phyloP scores from a whole-genome alignment of 176 grass and related monocot species.

The Melocanna baccifera region DNA sequence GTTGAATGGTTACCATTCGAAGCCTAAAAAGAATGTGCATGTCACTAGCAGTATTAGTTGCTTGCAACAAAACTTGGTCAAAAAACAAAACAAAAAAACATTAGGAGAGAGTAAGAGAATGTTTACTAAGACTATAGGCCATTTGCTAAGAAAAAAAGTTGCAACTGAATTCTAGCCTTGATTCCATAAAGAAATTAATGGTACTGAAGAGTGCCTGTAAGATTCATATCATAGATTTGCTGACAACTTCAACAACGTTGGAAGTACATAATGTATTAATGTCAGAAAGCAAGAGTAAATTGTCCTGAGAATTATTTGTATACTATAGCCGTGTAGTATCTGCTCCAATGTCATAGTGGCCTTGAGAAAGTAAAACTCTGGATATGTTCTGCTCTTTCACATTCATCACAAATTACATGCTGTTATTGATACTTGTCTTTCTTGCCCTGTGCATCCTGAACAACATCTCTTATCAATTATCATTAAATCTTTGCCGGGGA shows the following conservation, averaged over 20 bases:
- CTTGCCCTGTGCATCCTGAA: not conserved
- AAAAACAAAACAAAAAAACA: too few relatives aligned
- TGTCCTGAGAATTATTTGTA: not conserved
- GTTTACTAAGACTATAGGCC: not conserved
- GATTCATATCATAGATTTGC: not conserved
- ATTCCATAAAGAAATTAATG: not conserved
- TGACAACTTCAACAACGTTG: not conserved
- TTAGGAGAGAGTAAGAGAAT: not conserved
- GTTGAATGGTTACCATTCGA: not conserved
- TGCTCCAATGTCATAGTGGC: not conserved
- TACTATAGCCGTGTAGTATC: not conserved
- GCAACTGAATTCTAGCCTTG: not conserved
- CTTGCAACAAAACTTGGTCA: not conserved
- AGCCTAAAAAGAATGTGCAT: not conserved
- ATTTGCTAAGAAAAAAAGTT: not conserved
- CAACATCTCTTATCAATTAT: not conserved
- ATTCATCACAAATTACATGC: slow-evolving; percentile 15
- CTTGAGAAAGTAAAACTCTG: not conserved
- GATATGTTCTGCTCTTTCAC: not conserved
- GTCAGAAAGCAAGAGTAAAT: not conserved
- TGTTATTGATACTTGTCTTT: not conserved
- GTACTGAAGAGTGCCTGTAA: not conserved
- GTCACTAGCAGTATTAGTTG: not conserved
- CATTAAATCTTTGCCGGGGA: not conserved
- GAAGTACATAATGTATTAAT: not conserved